Base-by-base conservation (phyloP, 2,329 filamentous ascomycete genomes). In the Epicoccum nigrum region DNA sequence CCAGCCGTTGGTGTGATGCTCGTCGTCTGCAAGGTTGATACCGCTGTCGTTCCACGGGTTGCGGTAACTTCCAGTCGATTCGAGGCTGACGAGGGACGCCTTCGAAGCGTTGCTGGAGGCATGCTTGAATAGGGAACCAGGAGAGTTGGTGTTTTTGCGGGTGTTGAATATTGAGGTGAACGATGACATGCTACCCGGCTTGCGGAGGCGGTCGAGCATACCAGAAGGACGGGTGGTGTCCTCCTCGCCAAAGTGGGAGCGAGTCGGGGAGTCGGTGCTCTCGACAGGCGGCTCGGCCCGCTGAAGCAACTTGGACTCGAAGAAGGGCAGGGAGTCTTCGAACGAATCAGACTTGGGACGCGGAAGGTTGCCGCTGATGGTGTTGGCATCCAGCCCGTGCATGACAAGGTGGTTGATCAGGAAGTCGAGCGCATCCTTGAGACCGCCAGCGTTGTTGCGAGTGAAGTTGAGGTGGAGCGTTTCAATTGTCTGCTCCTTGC, bases 271-370 rank as follows among this genome's bases (percentile, higher is more conserved):
- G 70, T 97, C 93, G 4, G 90, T 92, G 12, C 85, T 83, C 15
- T 92, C 71, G 39, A 80, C 82, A 1, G 89, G 84, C 4, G 89
- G 84, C 28, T 93, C 92, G 4, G 93, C 92, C 65, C 95, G 92
- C 74, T 97, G 94, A 45, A 99, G 83, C 37, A 99, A 83, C 77
- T 97, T 97, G 2, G 93, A 97, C 71, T 97, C 90, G 69, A 99
- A 99, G 78, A 92, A 97, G 50, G 92, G 93, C 44, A 97, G 82
- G 7, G 93, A 96, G 65, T 99, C 93, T 72, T 99, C 94, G 60
- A 99, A 99, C 0, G 94, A 97, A 73, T 99, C 94, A 1, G 94
- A 97, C 78, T 97, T 97, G 57, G 94, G 94, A n/a, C 94, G 89
- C 16, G 93, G 92, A 59, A 97, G 94, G n/a, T 91, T 87, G 44